These are phyloP conservation scores for Trichoderma simmonsii DNA, from an alignment of 2,329 filamentous ascomycete genomes.

Conservation along the genomic window DNA sequence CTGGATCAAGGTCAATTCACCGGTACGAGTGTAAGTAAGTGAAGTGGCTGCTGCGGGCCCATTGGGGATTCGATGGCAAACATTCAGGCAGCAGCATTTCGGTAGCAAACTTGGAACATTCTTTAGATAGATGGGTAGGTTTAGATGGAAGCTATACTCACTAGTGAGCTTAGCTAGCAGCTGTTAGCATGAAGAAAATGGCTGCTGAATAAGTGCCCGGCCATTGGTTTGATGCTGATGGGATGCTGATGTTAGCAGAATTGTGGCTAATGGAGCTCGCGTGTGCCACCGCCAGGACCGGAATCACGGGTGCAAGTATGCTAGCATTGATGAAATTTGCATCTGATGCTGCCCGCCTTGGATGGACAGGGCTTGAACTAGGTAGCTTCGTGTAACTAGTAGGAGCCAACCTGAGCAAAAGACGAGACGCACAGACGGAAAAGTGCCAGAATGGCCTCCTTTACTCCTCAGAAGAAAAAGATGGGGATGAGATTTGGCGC, in stretches of 20 bases:
- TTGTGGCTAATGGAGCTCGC: background rate
- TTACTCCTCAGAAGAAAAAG: background rate
- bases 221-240: no score
- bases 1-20: background rate
- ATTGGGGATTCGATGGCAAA: background rate
- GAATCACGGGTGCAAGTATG: no score
- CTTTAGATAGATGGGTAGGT: background rate
- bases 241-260: background rate
- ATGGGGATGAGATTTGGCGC: conserved; percentile 3
- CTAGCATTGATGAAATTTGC: no score
- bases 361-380: no score
- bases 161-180: background rate
- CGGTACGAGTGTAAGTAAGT: background rate
- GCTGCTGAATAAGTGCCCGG: background rate
- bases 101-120: background rate
- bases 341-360: no score
- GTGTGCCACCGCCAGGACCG: no score
- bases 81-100: background rate
- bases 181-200: background rate
- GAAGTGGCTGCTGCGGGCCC: background rate
- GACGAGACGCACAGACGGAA: background rate
- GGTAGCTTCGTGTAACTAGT: background rate
- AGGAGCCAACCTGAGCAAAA: background rate
- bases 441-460: background rate
- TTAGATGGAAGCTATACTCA: background rate